Percentiles rank a stretch among this genome's conserved stretches.
These are phyloP conservation scores for Amaranthus cruentus DNA, from an alignment of 148 eudicot genomes.

Conservation along the genomic window DNA sequence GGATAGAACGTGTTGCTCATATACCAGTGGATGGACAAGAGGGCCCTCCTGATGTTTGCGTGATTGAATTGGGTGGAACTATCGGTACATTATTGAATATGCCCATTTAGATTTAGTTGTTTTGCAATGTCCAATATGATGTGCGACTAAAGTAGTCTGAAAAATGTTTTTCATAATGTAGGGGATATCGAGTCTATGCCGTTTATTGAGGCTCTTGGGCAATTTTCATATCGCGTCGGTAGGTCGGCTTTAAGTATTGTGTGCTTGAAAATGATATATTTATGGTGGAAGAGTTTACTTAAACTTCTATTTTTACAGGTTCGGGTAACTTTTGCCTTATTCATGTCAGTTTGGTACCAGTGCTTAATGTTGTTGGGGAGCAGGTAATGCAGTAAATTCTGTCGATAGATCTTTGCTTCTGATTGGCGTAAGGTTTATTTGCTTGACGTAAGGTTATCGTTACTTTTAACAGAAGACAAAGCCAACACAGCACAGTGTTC, in stretches of 20 bases:
- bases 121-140: background rate
- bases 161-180: constrained; percentile 26
- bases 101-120: background rate
- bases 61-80: constrained; percentile 96
- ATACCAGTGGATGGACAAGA: constrained; percentile 92
- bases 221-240: constrained; percentile 93
- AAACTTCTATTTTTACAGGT: constrained; percentile 38
- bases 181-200: constrained; percentile 99
- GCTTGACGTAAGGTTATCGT: constrained; percentile 12
- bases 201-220: constrained; percentile 92
- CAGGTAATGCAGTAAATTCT: constrained; percentile 45
- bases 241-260: constrained; percentile 22
- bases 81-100: constrained; percentile 47
- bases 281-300: constrained; percentile 2
- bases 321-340: constrained; percentile 88
- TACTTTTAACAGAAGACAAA: constrained; percentile 72
- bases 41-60: constrained; percentile 97
- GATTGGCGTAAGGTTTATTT: background rate
- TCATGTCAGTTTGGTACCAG: constrained; percentile 98
- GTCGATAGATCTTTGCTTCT: background rate
- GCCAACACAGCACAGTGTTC: constrained; percentile 97
- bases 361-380: constrained; percentile 87
- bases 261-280: background rate
- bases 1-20: constrained; percentile 91
- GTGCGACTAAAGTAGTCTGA: background rate